Conservation (phyloP, 768 basidiomycete species). For the Coprinopsis cinerea region DNA sequence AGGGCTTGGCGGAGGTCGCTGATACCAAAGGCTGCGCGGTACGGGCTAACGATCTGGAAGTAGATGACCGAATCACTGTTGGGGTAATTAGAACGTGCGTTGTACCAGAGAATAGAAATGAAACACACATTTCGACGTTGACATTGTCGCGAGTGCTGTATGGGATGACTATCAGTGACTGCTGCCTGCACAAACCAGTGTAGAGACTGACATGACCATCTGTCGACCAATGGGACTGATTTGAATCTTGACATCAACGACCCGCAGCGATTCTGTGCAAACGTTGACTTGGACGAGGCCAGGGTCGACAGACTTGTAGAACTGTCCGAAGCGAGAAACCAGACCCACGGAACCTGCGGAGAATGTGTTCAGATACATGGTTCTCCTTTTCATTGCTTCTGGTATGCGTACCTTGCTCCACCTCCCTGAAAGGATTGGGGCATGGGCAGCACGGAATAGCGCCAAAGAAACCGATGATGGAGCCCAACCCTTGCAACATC, state of each 20-base stretch:
- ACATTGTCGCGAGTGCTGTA: conserved; percentile 86
- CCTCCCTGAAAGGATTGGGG: conserved; percentile 82
- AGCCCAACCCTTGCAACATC: conserved; percentile 65
- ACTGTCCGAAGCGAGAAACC: conserved; percentile 89
- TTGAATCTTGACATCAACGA: conserved; percentile 95
- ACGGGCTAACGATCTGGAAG: conserved; percentile 86
- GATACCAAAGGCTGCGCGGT: conserved; percentile 93
- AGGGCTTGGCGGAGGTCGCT: conserved; percentile 82
- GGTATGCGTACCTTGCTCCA: conserved; percentile 61
- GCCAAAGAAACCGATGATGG: conserved; percentile 59
- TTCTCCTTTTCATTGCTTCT: too few species aligned
- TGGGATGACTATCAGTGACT: conserved; percentile 11
- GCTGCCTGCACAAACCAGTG: conserved; percentile 2
- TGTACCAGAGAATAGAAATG: conserved; percentile 2
- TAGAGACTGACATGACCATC: conserved; percentile 60
- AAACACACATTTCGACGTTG: conserved; percentile 83
- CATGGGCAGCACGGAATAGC: conserved; percentile 80
- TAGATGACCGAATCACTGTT: conserved; percentile 86
- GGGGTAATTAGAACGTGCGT: background rate
- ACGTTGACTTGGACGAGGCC: conserved; percentile 91
- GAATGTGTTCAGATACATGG: background rate
- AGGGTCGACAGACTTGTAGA: conserved; percentile 94
- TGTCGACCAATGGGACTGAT: conserved; percentile 84
- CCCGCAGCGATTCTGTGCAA: conserved; percentile 81
- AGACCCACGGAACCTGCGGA: conserved; percentile 77